These are phyloP conservation scores for Wickerhamiella kurtzmanii DNA, from an alignment of 805 yeast species.

Conservation along the genomic window DNA sequence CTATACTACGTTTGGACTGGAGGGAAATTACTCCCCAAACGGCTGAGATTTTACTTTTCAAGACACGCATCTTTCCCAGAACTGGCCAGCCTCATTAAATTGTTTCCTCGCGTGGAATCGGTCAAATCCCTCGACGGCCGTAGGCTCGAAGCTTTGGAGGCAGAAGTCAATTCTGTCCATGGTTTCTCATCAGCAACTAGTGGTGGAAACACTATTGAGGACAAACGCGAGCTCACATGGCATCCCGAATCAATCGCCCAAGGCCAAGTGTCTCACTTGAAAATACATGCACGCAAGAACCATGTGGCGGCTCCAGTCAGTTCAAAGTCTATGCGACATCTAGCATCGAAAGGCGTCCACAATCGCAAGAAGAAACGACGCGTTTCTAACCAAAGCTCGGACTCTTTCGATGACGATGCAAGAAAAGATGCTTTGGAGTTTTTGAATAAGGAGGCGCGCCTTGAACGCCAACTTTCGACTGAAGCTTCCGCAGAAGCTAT, in stretches of 20 bases:
- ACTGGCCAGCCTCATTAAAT: slow-evolving; percentile 12
- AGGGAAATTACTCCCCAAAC: slow-evolving; percentile 1
- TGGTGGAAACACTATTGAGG: background rate
- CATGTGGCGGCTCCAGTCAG: background rate
- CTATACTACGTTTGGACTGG: slow-evolving; percentile 10
- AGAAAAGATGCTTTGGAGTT: background rate
- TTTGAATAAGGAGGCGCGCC: background rate
- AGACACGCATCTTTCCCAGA: slow-evolving; percentile 25
- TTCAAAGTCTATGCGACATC: background rate
- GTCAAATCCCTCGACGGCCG: slow-evolving; percentile 7
- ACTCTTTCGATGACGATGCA: background rate
- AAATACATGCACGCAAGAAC: background rate
- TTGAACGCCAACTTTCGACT: background rate
- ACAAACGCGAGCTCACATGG: background rate
- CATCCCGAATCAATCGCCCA: background rate
- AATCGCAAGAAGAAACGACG: background rate
- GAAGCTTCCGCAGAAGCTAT: background rate
- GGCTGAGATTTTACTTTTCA: slow-evolving; percentile 20
- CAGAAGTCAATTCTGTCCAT: background rate
- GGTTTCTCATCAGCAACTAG: background rate
- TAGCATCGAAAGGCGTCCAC: background rate
- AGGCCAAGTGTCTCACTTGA: background rate
- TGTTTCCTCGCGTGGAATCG: slow-evolving; percentile 9
- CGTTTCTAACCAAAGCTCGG: background rate
- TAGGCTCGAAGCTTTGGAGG: slow-evolving; percentile 4